Conservation (phyloP, 345 rosid species). For the Populus simonii region DNA sequence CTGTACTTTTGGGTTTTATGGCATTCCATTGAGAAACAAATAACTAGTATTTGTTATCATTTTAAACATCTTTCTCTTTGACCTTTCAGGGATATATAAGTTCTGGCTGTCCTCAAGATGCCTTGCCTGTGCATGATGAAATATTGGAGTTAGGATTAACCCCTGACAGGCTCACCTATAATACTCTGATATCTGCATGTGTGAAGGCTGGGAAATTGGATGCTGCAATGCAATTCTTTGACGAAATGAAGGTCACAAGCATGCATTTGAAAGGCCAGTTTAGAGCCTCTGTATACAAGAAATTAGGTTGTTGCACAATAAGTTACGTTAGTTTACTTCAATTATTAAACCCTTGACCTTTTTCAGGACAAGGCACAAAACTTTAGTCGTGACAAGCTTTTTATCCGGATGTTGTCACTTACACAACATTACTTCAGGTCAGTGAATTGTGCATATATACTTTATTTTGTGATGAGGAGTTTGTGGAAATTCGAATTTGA, state of each 20-base stretch:
- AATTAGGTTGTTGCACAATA: constrained; percentile 16
- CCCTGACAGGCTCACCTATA: constrained; percentile 67
- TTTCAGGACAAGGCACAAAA: constrained; percentile 51
- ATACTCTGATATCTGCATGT: constrained; percentile 59
- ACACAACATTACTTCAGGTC: constrained; percentile 64
- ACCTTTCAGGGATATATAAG: constrained; percentile 52
- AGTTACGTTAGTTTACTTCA: constrained; percentile 21
- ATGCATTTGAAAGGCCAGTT: constrained; percentile 52
- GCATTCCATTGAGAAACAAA: not conserved
- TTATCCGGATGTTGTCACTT: constrained; percentile 61
- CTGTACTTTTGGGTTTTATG: not conserved
- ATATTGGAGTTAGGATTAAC: constrained; percentile 47
- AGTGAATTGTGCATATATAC: not conserved
- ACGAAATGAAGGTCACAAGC: constrained; percentile 75
- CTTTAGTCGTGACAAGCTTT: constrained; percentile 25
- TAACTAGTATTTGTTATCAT: not conserved
- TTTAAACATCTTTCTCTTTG: not conserved
- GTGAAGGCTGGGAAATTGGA: constrained; percentile 48
- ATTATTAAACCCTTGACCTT: constrained; percentile 1
- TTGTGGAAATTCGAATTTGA: not conserved
- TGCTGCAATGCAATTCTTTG: constrained; percentile 56
- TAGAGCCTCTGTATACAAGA: constrained; percentile 41
- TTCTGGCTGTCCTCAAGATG: constrained; percentile 52
- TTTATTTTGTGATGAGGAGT: not conserved
- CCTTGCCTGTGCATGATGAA: constrained; percentile 47